Evolutionary conservation across 2,329 filamentous ascomycete genomes (phyloP), one percentile per base, ranked within the genome.

Genomic region (Aureobasidium sp.): DNA sequence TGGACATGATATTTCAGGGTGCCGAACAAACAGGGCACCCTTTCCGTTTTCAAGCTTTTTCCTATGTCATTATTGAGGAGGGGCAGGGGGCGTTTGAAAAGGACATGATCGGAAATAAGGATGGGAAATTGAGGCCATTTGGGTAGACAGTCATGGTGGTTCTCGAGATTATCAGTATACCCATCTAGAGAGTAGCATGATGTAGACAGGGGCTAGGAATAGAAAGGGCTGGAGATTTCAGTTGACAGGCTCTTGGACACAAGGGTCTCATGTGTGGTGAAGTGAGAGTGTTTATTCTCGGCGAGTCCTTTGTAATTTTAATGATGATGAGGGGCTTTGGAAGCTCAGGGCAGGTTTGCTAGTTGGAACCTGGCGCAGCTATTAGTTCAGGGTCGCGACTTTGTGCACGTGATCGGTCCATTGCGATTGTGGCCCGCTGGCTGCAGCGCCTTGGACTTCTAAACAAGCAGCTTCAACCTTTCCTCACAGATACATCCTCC

Each of bases 381-480:
- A 20, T 20, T 20, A 34, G 20, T 10, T 39, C 50, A 53, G 50
- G 50, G 50, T 53, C 50, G 34, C 15, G 29, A n/a, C 26, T 23
- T 27, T 26, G 26, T 6, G 23, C 53, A 57, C 41, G 52, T 56
- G 52, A 17, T 9, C 36, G 23, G 23, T n/a, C n/a, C 23, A n/a
- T 3, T 17, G 42, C 42, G 42, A 46, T 46, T 29, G 46, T 42
- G 53, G 27, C 8, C 37, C 26, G 39, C 52, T 3, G 13, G 37
- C 52, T 5, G 36, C 55, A 37, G 41, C 55, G 55, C 55, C 27
- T 32, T 55, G 52, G 26, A 36, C 55, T 58, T 47, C 48, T 48
- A 44, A 42, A 55, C 59, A 61, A 60, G 55, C 57, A 61, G 44
- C 48, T 61, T 50, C 58, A 42, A 51, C 57, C 47, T 47, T 41